Conservation (phyloP, 352 stramenopile genomes). For the Globisporangium paddicum region DNA sequence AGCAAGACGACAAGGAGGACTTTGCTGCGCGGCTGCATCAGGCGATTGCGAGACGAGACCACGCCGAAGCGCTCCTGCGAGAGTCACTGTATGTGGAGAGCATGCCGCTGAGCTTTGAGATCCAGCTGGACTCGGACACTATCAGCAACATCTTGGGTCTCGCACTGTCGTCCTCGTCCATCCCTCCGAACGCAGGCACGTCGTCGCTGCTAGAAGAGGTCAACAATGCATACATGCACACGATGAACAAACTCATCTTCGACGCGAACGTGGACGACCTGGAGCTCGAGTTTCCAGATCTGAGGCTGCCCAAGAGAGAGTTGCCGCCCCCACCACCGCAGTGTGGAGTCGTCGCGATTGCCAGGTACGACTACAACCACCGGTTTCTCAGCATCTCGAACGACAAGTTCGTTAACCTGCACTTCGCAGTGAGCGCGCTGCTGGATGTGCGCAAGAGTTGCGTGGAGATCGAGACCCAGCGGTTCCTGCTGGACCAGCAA, state of each 20-base stretch:
- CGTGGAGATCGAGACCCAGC: conserved; percentile 50
- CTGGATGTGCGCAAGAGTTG: conserved; percentile 70
- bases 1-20: conserved; percentile 37
- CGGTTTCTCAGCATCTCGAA: conserved; percentile 52
- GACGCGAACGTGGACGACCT: conserved; percentile 67
- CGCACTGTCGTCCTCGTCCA: conserved; percentile 49
- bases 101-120: conserved; percentile 67
- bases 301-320: conserved; percentile 32
- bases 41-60: conserved; percentile 36
- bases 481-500: conserved; percentile 69
- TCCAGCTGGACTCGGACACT: conserved; percentile 57
- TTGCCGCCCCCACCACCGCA: conserved; percentile 23
- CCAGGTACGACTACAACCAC: conserved; percentile 66
- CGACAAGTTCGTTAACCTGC: conserved; percentile 67
- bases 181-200: conserved; percentile 46
- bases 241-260: conserved; percentile 93
- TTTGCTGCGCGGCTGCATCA: conserved; percentile 43
- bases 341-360: conserved; percentile 49
- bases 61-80: conserved; percentile 62
- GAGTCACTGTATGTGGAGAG: conserved; percentile 66
- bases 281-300: conserved; percentile 44
- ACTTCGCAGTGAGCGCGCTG: conserved; percentile 64
- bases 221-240: conserved; percentile 88
- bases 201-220: conserved; percentile 85
- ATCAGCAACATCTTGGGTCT: conserved; percentile 75